Conservation (phyloP, 1,284 basidiomycete species). For the Melampsora occidentalis region DNA sequence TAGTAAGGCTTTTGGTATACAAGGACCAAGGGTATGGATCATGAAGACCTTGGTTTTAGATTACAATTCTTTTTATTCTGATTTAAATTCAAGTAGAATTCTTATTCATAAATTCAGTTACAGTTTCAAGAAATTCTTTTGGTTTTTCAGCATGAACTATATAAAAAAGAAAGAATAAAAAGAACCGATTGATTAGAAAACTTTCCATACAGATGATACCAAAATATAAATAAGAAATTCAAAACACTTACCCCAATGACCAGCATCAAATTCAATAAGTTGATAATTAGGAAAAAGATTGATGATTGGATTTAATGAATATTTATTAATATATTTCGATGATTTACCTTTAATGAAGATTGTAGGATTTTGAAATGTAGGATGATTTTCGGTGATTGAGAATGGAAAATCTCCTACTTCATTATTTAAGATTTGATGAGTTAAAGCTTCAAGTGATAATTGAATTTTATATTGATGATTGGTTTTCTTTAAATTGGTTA, state of each 20-base stretch:
- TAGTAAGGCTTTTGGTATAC: no score
- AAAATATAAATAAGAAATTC: background rate
- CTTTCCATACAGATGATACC: background rate
- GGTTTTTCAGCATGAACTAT: conserved; percentile 44
- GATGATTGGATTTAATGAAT: conserved; percentile 12
- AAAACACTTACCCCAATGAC: conserved; percentile 40
- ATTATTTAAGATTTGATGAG: conserved; percentile 33
- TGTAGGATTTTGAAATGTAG: conserved; percentile 2
- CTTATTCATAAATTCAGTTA: conserved; percentile 24
- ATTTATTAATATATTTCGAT: conserved; percentile 37
- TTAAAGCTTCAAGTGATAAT: conserved; percentile 28
- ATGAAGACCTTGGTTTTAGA: no score
- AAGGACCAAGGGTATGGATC: no score
- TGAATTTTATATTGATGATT: conserved; percentile 21
- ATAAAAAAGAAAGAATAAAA: background rate
- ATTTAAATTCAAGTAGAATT: no score
- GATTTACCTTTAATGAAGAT: conserved; percentile 39
- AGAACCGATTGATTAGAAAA: background rate
- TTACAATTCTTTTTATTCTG: no score
- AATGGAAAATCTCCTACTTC: conserved; percentile 42
- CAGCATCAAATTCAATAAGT: conserved; percentile 25
- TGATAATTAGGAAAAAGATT: conserved; percentile 21
- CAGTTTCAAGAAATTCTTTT: conserved; percentile 27
- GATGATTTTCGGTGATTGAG: background rate
- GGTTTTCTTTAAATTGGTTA: conserved; percentile 32